Base-by-base conservation (phyloP, 495 filamentous ascomycete species). In the Immersiella caudata region DNA sequence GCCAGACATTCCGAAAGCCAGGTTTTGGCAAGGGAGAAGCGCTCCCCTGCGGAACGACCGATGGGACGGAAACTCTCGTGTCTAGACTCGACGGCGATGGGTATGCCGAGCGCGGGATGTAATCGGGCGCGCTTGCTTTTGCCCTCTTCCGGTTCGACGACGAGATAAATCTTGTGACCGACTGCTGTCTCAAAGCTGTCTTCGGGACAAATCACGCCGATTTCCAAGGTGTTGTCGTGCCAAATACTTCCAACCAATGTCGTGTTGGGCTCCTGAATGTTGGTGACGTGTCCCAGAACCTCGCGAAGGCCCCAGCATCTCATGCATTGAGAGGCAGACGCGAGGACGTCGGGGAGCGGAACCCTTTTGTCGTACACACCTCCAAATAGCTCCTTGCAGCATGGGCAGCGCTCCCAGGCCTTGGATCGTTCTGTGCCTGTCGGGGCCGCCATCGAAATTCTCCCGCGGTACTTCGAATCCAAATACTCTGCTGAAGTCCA, bases 191-290 rank as follows among this genome's bases (percentile, higher is more conserved):
- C 57, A 14, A 60, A 60, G 27, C 25, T 60, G 57, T 60, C 57
- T 18, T 29, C 57, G 7, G 57, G 57, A 33, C 57, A 11, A 33
- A 60, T 60, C 7, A 60, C 57, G 14, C 57, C 57, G 14, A 60
- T 35, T 22, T 60, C 57, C 18, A 60, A 18, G 35, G 57, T 60
- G 57, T 60, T 60, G 14, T 60, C 57, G 14, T 60, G 57, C 57
- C 57, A 60, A 33, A 60, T 60, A 60, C 57, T 60, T 60, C 57
- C 57, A 33, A 60, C 57, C 57, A 60, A 33, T 33, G 57, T 60
- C 57, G 57, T 60, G 24, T 33, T 33, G 22, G 24, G 22, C 22
- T 60, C 24, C 25, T 60, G n/a, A 6, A 18, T 33, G 24, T 60
- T 27, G 25, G 57, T 35, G 4, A 60, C 22, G 57, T 33, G 57